Percentiles rank a stretch among this genome's conserved stretches.
Conservation (phyloP, 305 asterid species). For the Petunia hybrid region DNA sequence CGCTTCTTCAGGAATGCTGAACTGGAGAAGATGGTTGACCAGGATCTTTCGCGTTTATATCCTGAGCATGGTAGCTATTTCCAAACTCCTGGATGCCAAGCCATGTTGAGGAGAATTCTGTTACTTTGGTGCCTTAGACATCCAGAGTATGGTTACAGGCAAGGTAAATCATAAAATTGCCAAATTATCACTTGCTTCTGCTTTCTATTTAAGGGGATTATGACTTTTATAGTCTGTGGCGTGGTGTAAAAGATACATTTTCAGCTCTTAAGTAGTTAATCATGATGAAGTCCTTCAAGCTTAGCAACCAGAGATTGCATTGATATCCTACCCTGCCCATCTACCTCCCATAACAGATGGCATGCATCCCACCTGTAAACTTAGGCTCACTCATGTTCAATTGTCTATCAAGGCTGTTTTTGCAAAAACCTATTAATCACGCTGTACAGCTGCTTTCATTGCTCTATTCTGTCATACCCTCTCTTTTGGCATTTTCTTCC, state of each 20-base stretch:
- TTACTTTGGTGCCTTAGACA: constrained; percentile 92
- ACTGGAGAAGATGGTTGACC: constrained; percentile 93
- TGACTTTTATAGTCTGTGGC: constrained; percentile 12
- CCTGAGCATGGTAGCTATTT: constrained; percentile 97
- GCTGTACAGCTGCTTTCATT: neutral
- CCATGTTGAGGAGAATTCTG: constrained; percentile 84
- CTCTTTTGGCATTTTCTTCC: constrained; percentile 9
- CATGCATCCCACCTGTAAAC: constrained; percentile 2
- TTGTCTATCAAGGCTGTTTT: constrained; percentile 12
- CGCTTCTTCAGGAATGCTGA: constrained; percentile 92
- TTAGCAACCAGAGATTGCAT: constrained; percentile 8
- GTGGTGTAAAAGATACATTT: neutral
- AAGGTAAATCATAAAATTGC: constrained; percentile 55
- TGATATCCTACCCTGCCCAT: neutral
- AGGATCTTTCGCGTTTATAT: constrained; percentile 92
- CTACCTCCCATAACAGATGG: neutral
- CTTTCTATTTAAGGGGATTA: neutral
- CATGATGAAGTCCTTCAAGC: constrained; percentile 23
- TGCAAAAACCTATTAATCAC: neutral
- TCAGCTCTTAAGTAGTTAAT: constrained; percentile 23
- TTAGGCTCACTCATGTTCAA: constrained; percentile 13
- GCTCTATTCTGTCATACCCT: neutral
- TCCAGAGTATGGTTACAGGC: constrained; percentile 90
- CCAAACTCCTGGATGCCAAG: constrained; percentile 87
- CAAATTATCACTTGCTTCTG: constrained; percentile 14